Evolutionary conservation across 2,329 filamentous ascomycete genomes (phyloP).

Genomic region (Ophiocordyceps unilateralis): DNA sequence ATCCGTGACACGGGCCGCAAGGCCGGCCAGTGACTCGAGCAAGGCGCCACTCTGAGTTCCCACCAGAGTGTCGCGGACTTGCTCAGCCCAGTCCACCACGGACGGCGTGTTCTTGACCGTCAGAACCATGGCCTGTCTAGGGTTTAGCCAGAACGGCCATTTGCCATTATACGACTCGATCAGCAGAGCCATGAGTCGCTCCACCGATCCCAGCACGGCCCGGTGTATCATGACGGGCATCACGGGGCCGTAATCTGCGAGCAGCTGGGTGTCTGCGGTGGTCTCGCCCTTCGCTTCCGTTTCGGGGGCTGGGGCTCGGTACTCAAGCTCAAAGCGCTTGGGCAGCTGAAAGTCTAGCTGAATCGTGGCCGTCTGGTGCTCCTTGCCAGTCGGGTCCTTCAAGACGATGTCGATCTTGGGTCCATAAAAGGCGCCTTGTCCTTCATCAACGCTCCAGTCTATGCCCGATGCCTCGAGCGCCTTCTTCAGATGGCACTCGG

Average conservation of each 20-base stretch:
- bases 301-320: slow-evolving; percentile 51
- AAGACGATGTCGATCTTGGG: slow-evolving; percentile 84
- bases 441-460: slow-evolving; percentile 58
- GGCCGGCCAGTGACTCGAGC: neutral
- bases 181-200: slow-evolving; percentile 68
- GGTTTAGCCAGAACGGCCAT: slow-evolving; percentile 83
- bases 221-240: slow-evolving; percentile 68
- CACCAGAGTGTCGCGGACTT: slow-evolving; percentile 30
- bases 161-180: slow-evolving; percentile 68
- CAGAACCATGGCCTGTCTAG: slow-evolving; percentile 57
- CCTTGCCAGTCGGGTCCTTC: slow-evolving; percentile 63
- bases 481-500: slow-evolving; percentile 20
- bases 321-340: slow-evolving; percentile 62
- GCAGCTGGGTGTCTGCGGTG: slow-evolving; percentile 27
- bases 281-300: slow-evolving; percentile 35
- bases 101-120: slow-evolving; percentile 47
- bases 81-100: slow-evolving; percentile 31
- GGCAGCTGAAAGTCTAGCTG: slow-evolving; percentile 84
- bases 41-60: slow-evolving; percentile 19
- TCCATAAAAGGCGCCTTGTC: slow-evolving; percentile 80
- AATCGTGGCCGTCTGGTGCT: slow-evolving; percentile 77
- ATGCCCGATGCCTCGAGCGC: slow-evolving; percentile 48
- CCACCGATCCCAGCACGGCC: slow-evolving; percentile 68
- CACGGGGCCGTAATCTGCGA: slow-evolving; percentile 39
- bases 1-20: neutral